Evolutionary conservation across 169 alveolate species (phyloP).

Genomic region (Plasmodium gonderi): DNA sequence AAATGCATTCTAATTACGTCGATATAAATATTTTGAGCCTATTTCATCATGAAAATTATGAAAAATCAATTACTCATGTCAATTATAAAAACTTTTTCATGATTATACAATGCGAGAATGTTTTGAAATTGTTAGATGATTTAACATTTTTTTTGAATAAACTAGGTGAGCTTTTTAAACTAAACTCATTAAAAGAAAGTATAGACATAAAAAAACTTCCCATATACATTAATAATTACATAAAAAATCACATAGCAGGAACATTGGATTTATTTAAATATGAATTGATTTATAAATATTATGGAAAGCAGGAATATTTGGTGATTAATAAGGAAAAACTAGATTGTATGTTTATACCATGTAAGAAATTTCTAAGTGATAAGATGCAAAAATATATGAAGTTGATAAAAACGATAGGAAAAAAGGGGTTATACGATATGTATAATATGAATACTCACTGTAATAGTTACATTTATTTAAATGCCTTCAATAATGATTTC

Average conservation of each 20-base stretch:
- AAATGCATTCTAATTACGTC: constrained; percentile 8
- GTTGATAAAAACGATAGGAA: background rate
- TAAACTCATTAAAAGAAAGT: constrained; percentile 18
- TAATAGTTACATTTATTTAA: constrained; percentile 9
- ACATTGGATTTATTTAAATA: constrained; percentile 65
- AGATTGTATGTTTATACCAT: constrained; percentile 74
- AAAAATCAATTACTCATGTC: constrained; percentile 51
- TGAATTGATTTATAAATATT: constrained; percentile 60
- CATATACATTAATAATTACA: background rate
- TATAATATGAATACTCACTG: background rate
- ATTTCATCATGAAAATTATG: constrained; percentile 71
- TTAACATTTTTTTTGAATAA: constrained; percentile 15
- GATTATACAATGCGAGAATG: background rate
- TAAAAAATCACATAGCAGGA: constrained; percentile 56
- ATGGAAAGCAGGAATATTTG: constrained; percentile 63
- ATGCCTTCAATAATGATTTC: constrained; percentile 66
- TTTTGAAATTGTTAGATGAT: constrained; percentile 18
- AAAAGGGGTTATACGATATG: background rate
- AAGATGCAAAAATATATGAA: constrained; percentile 42
- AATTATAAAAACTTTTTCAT: constrained; percentile 58
- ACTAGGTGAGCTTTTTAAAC: constrained; percentile 37
- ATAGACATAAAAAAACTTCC: background rate
- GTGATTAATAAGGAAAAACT: constrained; percentile 12
- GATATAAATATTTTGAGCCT: constrained; percentile 45
- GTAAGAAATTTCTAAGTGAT: constrained; percentile 47